Conservation (phyloP, 352 stramenopile species). For the Phytophthora ramorum region DNA sequence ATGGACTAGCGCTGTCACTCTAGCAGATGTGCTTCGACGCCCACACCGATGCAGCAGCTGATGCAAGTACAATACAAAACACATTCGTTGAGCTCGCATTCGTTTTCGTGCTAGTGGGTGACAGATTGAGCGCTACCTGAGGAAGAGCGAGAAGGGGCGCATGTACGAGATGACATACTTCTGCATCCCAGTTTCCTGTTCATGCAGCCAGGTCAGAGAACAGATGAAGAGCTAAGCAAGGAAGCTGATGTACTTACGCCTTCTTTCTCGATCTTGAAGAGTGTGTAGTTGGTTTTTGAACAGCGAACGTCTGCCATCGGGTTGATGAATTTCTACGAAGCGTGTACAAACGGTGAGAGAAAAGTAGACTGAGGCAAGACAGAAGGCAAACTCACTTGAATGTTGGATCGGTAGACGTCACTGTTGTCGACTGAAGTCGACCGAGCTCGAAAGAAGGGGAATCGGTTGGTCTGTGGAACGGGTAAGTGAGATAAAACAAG, state of each 20-base stretch:
- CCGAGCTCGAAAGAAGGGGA: constrained; percentile 57
- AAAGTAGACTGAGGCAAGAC: neutral
- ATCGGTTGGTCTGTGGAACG: constrained; percentile 40
- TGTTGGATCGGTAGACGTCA: constrained; percentile 50
- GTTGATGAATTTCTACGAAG: constrained; percentile 83
- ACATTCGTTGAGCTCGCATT: neutral
- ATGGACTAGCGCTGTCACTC: constrained; percentile 34
- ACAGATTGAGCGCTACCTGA: constrained; percentile 49
- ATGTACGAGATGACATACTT: constrained; percentile 87
- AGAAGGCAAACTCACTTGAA: constrained; percentile 38
- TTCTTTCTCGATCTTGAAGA: constrained; percentile 87
- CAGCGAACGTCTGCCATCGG: constrained; percentile 75
- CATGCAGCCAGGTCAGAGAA: neutral
- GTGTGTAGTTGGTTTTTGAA: constrained; percentile 66
- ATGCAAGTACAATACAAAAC: constrained; percentile 5
- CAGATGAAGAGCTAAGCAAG: neutral
- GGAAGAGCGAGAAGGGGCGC: constrained; percentile 78
- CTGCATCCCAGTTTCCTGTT: constrained; percentile 63
- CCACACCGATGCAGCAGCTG: constrained; percentile 79
- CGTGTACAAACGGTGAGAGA: constrained; percentile 1
- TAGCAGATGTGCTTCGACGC: constrained; percentile 69
- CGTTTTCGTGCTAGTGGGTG: neutral
- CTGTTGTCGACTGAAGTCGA: constrained; percentile 38
- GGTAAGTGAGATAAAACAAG: neutral
- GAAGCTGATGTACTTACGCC: constrained; percentile 41